phyloP scores from a whole-genome alignment of 106 monocot genomes.

The Xerophyta viscosa region DNA sequence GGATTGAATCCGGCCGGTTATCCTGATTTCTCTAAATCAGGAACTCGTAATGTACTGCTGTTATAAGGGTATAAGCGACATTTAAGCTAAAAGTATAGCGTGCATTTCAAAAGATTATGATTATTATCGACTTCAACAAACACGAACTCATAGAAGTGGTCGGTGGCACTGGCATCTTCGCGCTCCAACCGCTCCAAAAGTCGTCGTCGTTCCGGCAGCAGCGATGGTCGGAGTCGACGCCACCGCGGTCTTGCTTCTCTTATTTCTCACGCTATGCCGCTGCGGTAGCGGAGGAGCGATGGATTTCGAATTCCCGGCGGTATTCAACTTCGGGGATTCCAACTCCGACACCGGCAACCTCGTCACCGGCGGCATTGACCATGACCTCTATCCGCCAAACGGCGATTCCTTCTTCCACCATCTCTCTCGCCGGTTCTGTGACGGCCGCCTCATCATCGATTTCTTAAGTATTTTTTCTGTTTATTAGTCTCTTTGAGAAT shows the following conservation, averaged over 20 bases:
- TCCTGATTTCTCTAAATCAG: too few species aligned
- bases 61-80: too few species aligned
- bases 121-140: too few species aligned
- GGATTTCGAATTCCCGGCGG: slow-evolving; percentile 64
- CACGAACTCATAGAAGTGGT: too few species aligned
- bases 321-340: slow-evolving; percentile 96
- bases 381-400: slow-evolving; percentile 43
- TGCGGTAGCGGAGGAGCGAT: background rate
- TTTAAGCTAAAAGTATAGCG: too few species aligned
- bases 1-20: too few species aligned
- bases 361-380: slow-evolving; percentile 44
- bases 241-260: background rate
- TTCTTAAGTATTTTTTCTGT: slow-evolving; percentile 48
- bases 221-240: background rate
- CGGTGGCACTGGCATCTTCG: too few species aligned
- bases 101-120: too few species aligned
- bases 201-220: background rate
- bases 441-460: slow-evolving; percentile 89
- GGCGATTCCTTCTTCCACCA: slow-evolving; percentile 56
- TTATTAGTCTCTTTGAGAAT: too few species aligned
- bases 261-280: background rate
- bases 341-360: slow-evolving; percentile 84
- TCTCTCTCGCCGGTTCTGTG: slow-evolving; percentile 72
- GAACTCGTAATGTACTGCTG: too few species aligned
- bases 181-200: too few species aligned